phyloP scores from a whole-genome alignment of 208 protist species.

The Trypanosomatidae sp. region DNA sequence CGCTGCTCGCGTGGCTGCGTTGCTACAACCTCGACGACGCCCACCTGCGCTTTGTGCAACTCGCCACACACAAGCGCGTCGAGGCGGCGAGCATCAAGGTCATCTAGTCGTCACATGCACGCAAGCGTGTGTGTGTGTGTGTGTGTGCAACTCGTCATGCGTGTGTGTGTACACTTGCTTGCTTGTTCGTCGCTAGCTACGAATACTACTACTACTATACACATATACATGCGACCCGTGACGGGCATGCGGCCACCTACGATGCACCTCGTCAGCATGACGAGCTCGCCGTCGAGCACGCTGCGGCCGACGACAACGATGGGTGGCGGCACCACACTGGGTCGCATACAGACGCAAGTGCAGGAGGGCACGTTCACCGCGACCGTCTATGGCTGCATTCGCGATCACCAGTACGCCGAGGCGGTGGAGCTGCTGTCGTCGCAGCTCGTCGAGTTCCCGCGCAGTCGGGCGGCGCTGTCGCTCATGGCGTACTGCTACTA shows the following conservation, averaged over 20 bases:
- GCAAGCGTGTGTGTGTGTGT: too few species aligned
- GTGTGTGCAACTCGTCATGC: too few species aligned
- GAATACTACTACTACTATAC: background rate
- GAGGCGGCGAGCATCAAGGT: background rate
- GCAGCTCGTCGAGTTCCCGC: slow-evolving; percentile 90
- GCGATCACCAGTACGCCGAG: slow-evolving; percentile 91
- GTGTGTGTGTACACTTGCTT: too few species aligned
- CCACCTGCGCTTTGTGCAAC: slow-evolving; percentile 56
- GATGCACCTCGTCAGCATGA: slow-evolving; percentile 12
- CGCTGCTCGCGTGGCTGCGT: slow-evolving; percentile 17
- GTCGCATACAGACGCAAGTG: slow-evolving; percentile 79
- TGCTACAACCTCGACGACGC: slow-evolving; percentile 54
- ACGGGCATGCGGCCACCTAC: slow-evolving; percentile 58
- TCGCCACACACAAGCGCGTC: slow-evolving; percentile 28
- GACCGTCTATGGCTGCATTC: slow-evolving; percentile 90
- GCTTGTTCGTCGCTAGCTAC: background rate
- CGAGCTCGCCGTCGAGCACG: slow-evolving; percentile 13
- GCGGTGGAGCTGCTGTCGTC: slow-evolving; percentile 79
- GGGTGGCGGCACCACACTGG: slow-evolving; percentile 85
- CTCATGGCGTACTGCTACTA: slow-evolving; percentile 96
- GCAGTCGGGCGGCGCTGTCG: slow-evolving; percentile 92
- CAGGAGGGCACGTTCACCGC: slow-evolving; percentile 93
- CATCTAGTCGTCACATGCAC: too few species aligned
- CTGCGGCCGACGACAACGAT: slow-evolving; percentile 71
- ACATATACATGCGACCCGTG: slow-evolving; percentile 8